These are phyloP conservation scores for Bombardia bombarda DNA, from an alignment of 495 filamentous ascomycete genomes.

Conservation along the genomic window DNA sequence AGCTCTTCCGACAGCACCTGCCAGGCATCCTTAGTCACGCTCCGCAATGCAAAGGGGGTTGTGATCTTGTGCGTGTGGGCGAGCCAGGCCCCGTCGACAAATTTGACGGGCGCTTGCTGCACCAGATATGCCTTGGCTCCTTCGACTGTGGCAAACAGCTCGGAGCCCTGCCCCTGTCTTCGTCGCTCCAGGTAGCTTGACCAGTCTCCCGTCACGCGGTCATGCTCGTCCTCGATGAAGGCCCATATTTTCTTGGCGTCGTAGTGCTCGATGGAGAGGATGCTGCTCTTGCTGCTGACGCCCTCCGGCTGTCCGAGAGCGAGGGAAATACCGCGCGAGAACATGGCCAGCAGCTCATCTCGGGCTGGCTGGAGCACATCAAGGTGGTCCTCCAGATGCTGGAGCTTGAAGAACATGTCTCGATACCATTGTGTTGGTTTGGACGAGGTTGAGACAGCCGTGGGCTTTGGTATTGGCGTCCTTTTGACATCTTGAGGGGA, in stretches of 20 bases:
- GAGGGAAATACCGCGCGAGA: neutral
- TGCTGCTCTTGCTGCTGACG: neutral
- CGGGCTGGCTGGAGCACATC: neutral
- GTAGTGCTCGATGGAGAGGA: no score
- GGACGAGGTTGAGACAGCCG: no score
- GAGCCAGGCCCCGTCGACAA: conserved; percentile 45
- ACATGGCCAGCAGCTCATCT: neutral
- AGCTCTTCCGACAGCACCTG: conserved; percentile 44
- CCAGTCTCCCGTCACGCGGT: no score
- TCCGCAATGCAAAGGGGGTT: conserved; percentile 26
- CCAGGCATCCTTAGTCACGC: conserved; percentile 36
- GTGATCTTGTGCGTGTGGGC: conserved; percentile 37
- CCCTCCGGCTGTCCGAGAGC: neutral
- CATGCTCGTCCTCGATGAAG: no score
- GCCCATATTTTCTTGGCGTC: no score
- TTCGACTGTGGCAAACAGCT: conserved; percentile 28
- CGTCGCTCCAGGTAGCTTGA: no score
- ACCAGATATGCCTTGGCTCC: conserved; percentile 36
- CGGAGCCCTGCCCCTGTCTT: conserved; percentile 1
- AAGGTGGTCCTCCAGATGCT: neutral
- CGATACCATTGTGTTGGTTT: no score
- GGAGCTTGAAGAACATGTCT: neutral
- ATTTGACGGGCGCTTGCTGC: conserved; percentile 36
- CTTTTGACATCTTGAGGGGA: no score
- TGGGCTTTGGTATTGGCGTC: no score